Evolutionary conservation across 2,329 filamentous ascomycete genomes (phyloP).

Genomic region (Pseudopithomyces chartarum): DNA sequence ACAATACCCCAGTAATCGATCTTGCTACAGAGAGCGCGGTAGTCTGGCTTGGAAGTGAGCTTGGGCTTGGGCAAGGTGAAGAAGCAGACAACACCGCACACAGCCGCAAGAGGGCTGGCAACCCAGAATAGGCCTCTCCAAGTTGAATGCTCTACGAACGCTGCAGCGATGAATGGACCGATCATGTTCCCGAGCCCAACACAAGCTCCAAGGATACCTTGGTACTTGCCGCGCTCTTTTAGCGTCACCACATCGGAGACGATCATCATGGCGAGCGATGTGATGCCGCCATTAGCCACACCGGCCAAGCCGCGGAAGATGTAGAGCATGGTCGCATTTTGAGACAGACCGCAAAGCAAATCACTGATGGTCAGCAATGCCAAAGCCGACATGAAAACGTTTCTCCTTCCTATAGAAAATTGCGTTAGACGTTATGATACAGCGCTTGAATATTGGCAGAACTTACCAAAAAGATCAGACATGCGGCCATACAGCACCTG

Average conservation of each 20-base stretch:
- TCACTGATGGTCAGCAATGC: conserved; percentile 61
- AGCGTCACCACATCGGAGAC: conserved; percentile 45
- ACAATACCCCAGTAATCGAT: conserved; percentile 65
- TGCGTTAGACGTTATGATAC: no score
- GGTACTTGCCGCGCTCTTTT: conserved; percentile 43
- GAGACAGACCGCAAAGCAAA: conserved; percentile 63
- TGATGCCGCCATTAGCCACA: conserved; percentile 39
- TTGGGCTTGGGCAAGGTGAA: conserved; percentile 45
- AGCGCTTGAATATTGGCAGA: no score
- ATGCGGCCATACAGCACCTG: conserved; percentile 68
- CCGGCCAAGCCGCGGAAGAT: conserved; percentile 57
- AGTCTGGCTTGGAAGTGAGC: conserved; percentile 53
- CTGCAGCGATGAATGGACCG: conserved; percentile 32
- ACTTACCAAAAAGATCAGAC: conserved; percentile 66
- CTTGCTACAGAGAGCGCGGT: conserved; percentile 56
- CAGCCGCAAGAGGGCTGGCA: conserved; percentile 20
- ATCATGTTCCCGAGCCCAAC: conserved; percentile 31
- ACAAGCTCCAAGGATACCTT: conserved; percentile 36
- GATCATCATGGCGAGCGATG: conserved; percentile 45
- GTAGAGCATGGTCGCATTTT: conserved; percentile 63
- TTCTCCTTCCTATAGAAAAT: conserved; percentile 20
- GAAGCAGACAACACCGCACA: conserved; percentile 16
- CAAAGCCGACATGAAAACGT: conserved; percentile 59
- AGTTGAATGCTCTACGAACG: conserved; percentile 21
- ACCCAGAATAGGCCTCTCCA: conserved; percentile 32